Percentiles rank a stretch among this genome's conserved stretches.
phyloP scores from a whole-genome alignment of 768 basidiomycete species.

The Tubosaeta sp. region DNA sequence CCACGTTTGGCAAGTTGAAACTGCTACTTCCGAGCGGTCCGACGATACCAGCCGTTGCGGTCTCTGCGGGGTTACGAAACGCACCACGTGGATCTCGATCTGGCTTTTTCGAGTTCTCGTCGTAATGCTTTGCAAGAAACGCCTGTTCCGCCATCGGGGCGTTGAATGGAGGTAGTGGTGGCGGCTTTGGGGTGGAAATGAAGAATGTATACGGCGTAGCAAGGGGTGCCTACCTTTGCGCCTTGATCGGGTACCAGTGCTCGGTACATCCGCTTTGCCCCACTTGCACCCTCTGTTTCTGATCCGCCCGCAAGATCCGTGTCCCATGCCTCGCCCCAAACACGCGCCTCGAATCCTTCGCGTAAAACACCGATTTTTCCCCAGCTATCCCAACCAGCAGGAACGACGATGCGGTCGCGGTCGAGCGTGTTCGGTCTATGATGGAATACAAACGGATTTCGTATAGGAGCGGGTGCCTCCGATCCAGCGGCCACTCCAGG shows the following conservation, averaged over 20 bases:
- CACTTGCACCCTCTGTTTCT: constrained; percentile 38
- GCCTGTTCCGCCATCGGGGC: constrained; percentile 83
- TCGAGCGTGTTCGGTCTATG: constrained; percentile 90
- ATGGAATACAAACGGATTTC: constrained; percentile 82
- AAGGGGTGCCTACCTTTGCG: constrained; percentile 49
- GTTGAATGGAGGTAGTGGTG: constrained; percentile 70
- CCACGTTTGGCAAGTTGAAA: constrained; percentile 82
- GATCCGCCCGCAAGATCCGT: constrained; percentile 53
- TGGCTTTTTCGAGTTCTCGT: constrained; percentile 85
- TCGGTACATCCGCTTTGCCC: constrained; percentile 65
- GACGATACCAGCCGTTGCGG: constrained; percentile 67
- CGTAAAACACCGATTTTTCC: constrained; percentile 88
- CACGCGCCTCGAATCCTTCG: constrained; percentile 85
- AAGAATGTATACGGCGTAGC: neutral
- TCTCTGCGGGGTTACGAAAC: constrained; percentile 75
- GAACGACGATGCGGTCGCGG: constrained; percentile 87
- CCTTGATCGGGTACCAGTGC: constrained; percentile 74
- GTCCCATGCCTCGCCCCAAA: constrained; percentile 80
- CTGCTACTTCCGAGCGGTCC: constrained; percentile 89
- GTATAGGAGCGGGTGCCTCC: constrained; percentile 45
- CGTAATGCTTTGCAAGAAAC: constrained; percentile 89
- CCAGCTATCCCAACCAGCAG: constrained; percentile 98
- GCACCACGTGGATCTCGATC: constrained; percentile 86
- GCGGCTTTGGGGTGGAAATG: constrained; percentile 39
- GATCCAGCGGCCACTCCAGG: constrained; percentile 28